These are phyloP conservation scores for Paspalum vaginatum DNA, from an alignment of 176 grass and related monocot species.

Conservation along the genomic window DNA sequence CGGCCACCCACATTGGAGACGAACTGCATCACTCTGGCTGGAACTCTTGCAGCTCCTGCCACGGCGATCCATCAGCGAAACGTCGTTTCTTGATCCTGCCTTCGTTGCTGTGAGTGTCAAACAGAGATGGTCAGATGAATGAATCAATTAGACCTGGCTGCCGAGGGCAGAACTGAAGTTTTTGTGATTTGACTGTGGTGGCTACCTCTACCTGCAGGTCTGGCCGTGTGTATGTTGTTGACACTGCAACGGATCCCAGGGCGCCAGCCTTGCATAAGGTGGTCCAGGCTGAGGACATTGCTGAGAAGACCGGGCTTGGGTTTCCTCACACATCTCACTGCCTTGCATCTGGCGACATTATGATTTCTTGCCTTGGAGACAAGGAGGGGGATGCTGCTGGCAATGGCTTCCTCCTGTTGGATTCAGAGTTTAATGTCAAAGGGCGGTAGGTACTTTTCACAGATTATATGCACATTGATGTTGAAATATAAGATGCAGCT, in stretches of 20 bases:
- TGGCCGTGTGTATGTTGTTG: slow-evolving; percentile 70
- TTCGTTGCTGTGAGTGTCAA: slow-evolving; percentile 69
- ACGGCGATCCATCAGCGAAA: slow-evolving; percentile 60
- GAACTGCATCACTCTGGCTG: slow-evolving; percentile 94
- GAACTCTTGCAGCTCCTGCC: slow-evolving; percentile 98
- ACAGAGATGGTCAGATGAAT: not conserved
- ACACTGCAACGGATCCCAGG: slow-evolving; percentile 67
- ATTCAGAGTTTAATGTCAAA: slow-evolving; percentile 98
- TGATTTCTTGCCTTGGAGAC: slow-evolving; percentile 94
- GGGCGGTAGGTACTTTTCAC: slow-evolving; percentile 63
- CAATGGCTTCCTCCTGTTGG: slow-evolving; percentile 82
- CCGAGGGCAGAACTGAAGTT: not conserved
- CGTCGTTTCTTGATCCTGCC: slow-evolving; percentile 81
- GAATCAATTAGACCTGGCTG: not conserved
- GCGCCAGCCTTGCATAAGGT: slow-evolving; percentile 90
- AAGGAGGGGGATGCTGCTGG: slow-evolving; percentile 83
- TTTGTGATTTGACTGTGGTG: not conserved
- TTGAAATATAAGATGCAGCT: not conserved
- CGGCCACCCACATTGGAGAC: slow-evolving; percentile 65
- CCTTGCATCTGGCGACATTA: slow-evolving; percentile 89
- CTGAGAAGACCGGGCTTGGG: slow-evolving; percentile 81
- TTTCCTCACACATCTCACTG: slow-evolving; percentile 96
- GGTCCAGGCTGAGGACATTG: slow-evolving; percentile 77
- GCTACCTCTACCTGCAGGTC: slow-evolving; percentile 54
- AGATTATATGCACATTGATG: not conserved